Evolutionary conservation across 805 yeast genomes (phyloP).

Genomic region (Metschnikowia anglica): DNA sequence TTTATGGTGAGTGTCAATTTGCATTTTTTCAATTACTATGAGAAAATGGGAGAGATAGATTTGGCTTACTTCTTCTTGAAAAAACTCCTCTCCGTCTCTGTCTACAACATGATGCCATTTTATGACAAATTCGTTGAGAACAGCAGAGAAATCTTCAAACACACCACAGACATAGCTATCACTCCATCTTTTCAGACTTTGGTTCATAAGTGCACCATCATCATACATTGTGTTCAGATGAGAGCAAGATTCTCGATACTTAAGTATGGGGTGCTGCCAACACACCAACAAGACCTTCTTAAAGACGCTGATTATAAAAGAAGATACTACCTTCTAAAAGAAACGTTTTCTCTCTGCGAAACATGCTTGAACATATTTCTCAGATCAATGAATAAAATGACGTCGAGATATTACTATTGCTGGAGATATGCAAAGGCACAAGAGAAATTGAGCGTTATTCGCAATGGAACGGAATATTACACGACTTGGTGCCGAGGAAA

Average conservation of each 20-base stretch:
- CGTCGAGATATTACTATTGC: constrained; percentile 21
- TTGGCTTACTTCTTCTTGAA: constrained; percentile 40
- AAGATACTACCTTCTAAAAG: constrained; percentile 16
- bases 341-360: constrained; percentile 16
- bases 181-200: constrained; percentile 20
- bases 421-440: constrained; percentile 22
- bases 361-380: constrained; percentile 14
- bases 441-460: constrained; percentile 10
- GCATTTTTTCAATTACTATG: constrained; percentile 29
- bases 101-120: constrained; percentile 24
- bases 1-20: constrained; percentile 15
- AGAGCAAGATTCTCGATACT: constrained; percentile 17
- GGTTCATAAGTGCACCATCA: constrained; percentile 20
- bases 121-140: constrained; percentile 16
- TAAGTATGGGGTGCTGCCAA: constrained; percentile 12
- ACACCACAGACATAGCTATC: constrained; percentile 18
- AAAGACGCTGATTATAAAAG: constrained; percentile 9
- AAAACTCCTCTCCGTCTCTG: constrained; percentile 30
- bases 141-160: constrained; percentile 8
- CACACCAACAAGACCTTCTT: constrained; percentile 10
- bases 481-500: constrained; percentile 18
- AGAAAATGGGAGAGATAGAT: constrained; percentile 31
- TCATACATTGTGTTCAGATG: constrained; percentile 15
- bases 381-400: constrained; percentile 14
- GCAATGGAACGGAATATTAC: constrained; percentile 20